A percentile compares a stretch with the other conserved stretches of the same genome.
These are phyloP conservation scores for Pestalotiopsis fici DNA, from an alignment of 2,329 filamentous ascomycete genomes.

Conservation along the genomic window DNA sequence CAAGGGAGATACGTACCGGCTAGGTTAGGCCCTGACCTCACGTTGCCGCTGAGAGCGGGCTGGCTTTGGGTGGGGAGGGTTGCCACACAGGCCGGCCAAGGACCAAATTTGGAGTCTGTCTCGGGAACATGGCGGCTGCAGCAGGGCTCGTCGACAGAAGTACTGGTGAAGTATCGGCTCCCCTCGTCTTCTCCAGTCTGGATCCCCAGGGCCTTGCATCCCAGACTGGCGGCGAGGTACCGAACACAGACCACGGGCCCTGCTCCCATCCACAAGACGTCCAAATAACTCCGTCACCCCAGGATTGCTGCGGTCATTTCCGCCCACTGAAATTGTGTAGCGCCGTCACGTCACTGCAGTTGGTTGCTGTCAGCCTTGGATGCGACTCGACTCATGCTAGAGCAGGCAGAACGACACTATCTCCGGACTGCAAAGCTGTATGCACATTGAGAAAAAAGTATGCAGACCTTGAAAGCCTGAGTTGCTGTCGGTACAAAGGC, in stretches of 20 bases:
- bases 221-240: background rate
- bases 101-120: constrained; percentile 15
- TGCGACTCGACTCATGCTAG: background rate
- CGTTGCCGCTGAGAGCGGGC: constrained; percentile 7
- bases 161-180: background rate
- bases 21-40: constrained; percentile 4
- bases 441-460: background rate
- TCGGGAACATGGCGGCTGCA: constrained; percentile 10
- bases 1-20: constrained; percentile 4
- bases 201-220: constrained; percentile 2
- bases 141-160: constrained; percentile 3
- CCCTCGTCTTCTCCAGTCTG: background rate
- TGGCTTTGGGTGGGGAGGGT: background rate
- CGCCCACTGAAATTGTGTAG: background rate
- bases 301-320: constrained; percentile 2
- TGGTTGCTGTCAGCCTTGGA: background rate
- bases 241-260: background rate
- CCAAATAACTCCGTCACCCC: background rate
- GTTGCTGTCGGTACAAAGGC: background rate
- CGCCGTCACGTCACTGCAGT: constrained; percentile 1
- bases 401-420: too few species aligned
- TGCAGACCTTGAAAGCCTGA: background rate
- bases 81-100: constrained; percentile 12
- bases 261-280: background rate
- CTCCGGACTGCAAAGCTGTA: background rate